Evolutionary conservation across 768 basidiomycete genomes (phyloP).

Genomic region (Hydnomerulius pinastri): DNA sequence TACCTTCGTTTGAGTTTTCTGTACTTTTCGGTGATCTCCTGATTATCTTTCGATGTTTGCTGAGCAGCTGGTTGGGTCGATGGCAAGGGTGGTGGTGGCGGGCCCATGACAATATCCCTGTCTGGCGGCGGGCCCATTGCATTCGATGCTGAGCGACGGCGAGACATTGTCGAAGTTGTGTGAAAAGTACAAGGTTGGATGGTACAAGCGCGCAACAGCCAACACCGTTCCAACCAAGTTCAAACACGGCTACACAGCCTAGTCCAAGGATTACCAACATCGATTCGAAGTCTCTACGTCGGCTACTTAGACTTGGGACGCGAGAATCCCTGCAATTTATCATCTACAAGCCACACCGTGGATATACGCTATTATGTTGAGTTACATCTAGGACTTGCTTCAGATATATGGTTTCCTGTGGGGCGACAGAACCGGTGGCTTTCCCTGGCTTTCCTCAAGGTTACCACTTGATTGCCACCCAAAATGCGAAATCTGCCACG

Average conservation of each 20-base stretch:
- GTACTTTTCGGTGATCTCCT: constrained; percentile 63
- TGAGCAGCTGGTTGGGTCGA: constrained; percentile 28
- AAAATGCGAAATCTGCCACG: constrained; percentile 17
- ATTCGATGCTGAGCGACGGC: constrained; percentile 23
- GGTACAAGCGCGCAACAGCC: constrained; percentile 24
- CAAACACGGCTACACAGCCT: constrained; percentile 37
- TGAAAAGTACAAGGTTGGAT: constrained; percentile 23
- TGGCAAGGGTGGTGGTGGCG: constrained; percentile 41
- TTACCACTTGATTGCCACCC: neutral
- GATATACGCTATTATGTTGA: too few species aligned
- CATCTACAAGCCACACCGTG: too few species aligned
- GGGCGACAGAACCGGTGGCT: neutral
- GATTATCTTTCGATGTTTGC: constrained; percentile 37
- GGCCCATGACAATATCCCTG: constrained; percentile 54
- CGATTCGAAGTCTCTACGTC: neutral
- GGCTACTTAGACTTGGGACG: constrained; percentile 3
- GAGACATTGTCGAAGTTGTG: constrained; percentile 24
- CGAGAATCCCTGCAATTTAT: neutral
- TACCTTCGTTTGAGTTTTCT: constrained; percentile 64
- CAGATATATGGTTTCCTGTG: neutral
- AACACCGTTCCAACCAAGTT: constrained; percentile 27
- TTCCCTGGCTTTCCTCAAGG: neutral
- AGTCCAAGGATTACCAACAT: constrained; percentile 2
- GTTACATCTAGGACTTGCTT: neutral
- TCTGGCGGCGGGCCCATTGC: constrained; percentile 45